Base-by-base conservation (phyloP, 805 yeast species). In the Priceomyces carsonii region DNA sequence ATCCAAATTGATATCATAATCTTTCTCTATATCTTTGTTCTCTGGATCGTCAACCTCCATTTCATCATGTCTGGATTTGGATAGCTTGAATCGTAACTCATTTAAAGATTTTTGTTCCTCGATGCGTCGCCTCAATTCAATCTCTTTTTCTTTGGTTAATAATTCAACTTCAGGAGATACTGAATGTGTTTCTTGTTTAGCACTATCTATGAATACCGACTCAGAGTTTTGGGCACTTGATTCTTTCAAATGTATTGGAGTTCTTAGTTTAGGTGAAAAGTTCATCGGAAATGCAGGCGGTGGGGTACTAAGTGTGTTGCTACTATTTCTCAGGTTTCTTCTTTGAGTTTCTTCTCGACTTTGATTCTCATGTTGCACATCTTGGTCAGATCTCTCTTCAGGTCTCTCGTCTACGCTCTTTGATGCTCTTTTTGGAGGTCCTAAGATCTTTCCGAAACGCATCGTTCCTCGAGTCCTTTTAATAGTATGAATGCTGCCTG, bases 391-490 rank as follows among this genome's bases (percentile, higher is more conserved):
- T 23, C 29, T 28, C n/a, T 25, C 32, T 17, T 16, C 33, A 6
- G 15, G 17, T 23, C 29, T 28, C n/a, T 25, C 32, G 4, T 36
- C 40, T 27, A 18, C 31, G 6, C 34, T n/a, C 51, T 63, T 26
- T 3, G 67, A 54, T 2, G 73, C 63, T 32, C 81, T 51, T 43
- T 72, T 66, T 1, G 80, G 80, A 8, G 79, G 79, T 2, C 81
- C 81, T 25, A 76, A 42, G 3, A 51, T 35, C 37, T 51, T 57
- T 5, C 65, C 63, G 33, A 66, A 63, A 21, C 73, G 55, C 38
- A 72, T 57, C 1, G 62, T 43, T 8, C 67, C 59, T 30, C 67
- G 50, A 20, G 60, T 49, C 31, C 65, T 39, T 36, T 54, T 59
- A n/a, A 57, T 36, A 10, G 55, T 43, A 24, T 45, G 45, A 10